phyloP scores from a whole-genome alignment of 257 asterid species.

The Solanum okadae region DNA sequence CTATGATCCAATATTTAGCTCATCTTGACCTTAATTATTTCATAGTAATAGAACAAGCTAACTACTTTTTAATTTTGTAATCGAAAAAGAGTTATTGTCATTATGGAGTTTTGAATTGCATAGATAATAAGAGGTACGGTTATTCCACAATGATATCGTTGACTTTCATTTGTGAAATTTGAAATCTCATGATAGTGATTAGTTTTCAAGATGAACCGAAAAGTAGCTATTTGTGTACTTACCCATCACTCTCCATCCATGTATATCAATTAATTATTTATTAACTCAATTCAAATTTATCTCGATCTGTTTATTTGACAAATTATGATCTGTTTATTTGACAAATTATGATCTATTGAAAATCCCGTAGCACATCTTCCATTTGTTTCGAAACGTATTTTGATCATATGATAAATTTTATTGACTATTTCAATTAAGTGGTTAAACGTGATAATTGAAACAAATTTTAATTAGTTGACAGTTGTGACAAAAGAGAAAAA shows the following conservation, averaged over 20 bases:
- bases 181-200: background rate
- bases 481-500: background rate
- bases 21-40: background rate
- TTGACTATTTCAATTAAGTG: background rate
- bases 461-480: background rate
- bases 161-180: background rate
- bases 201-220: background rate
- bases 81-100: background rate
- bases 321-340: background rate
- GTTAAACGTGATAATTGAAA: no score
- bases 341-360: no score
- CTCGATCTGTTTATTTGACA: no score
- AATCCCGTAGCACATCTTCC: no score
- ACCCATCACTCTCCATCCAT: background rate
- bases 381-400: no score
- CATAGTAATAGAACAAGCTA: background rate
- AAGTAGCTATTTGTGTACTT: background rate
- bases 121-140: no score
- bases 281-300: background rate
- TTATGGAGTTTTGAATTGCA: background rate
- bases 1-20: no score
- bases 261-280: background rate
- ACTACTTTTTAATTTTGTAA: background rate
- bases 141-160: background rate
- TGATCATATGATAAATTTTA: background rate